These are phyloP conservation scores for Cladosporium velox DNA, from an alignment of 2,329 filamentous ascomycete species.

Conservation along the genomic window DNA sequence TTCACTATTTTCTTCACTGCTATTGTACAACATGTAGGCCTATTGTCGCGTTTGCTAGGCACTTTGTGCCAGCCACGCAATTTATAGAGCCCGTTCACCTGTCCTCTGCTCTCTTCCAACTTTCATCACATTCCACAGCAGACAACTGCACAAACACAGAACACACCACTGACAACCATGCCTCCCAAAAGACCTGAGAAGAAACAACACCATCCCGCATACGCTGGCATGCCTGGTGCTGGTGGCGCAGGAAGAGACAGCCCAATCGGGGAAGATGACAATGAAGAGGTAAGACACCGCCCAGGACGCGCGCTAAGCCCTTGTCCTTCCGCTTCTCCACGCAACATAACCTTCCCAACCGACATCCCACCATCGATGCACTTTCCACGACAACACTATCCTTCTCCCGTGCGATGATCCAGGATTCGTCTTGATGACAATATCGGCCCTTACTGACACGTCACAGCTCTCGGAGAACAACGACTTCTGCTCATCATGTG, in stretches of 20 bases:
- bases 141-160: conserved; percentile 16
- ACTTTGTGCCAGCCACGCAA: conserved; percentile 24
- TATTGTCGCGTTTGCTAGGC: conserved; percentile 26
- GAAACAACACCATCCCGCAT: conserved; percentile 65
- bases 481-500: conserved; percentile 86
- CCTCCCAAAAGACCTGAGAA: conserved; percentile 66
- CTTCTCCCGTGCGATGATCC: conserved; percentile 29
- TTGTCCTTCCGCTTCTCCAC: conserved; percentile 23
- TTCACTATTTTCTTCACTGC: not conserved
- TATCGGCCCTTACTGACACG: conserved; percentile 37
- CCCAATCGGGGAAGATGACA: conserved; percentile 62
- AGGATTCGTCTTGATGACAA: conserved; percentile 25
- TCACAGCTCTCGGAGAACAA: conserved; percentile 65
- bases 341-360: conserved; percentile 25
- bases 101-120: not conserved
- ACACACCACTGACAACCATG: conserved; percentile 29
- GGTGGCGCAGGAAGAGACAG: conserved; percentile 64
- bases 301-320: conserved; percentile 30
- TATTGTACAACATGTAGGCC: conserved; percentile 19
- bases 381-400: conserved; percentile 29
- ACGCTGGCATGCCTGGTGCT: conserved; percentile 67
- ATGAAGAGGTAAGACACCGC: conserved; percentile 54
- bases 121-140: conserved; percentile 19
- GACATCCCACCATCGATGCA: conserved; percentile 33
- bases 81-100: conserved; percentile 2